A percentile compares a stretch with the other conserved stretches of the same genome.
phyloP scores from a whole-genome alignment of 306 rosid genomes.

The Notholithocarpus densiflorus region DNA sequence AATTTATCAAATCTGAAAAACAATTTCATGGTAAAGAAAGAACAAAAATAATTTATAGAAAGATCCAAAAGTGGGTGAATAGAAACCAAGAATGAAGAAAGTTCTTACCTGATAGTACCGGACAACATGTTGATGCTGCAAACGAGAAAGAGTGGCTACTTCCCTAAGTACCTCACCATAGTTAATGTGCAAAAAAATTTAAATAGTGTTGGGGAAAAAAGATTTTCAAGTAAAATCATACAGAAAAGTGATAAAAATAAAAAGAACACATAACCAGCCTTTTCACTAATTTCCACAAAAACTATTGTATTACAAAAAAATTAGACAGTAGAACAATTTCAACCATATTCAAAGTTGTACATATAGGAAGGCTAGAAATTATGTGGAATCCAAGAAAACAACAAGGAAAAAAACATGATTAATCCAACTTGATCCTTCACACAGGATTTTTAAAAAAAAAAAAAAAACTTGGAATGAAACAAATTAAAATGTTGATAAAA shows the following conservation, averaged over 20 bases:
- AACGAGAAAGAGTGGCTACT: conserved; percentile 96
- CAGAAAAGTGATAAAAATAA: background rate
- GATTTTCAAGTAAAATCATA: background rate
- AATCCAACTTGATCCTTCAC: background rate
- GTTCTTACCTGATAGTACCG: conserved; percentile 86
- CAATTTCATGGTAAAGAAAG: background rate
- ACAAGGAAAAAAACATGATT: background rate
- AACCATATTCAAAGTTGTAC: no score
- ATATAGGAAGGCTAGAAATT: no score
- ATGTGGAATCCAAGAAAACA: no score
- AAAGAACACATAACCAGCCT: no score
- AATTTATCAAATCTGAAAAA: conserved; percentile 15
- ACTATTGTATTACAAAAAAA: background rate
- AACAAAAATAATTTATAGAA: background rate
- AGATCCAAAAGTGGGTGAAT: background rate
- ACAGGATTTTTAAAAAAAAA: background rate
- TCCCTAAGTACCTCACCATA: conserved; percentile 65
- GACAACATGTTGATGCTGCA: conserved; percentile 96
- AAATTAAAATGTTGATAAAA: background rate
- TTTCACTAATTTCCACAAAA: background rate
- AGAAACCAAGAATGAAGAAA: conserved; percentile 25
- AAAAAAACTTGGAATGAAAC: background rate
- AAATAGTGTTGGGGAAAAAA: conserved; percentile 5
- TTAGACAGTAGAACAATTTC: no score
- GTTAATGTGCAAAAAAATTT: conserved; percentile 23